Base-by-base conservation (phyloP, 805 yeast species). In the Lachancea waltii region DNA sequence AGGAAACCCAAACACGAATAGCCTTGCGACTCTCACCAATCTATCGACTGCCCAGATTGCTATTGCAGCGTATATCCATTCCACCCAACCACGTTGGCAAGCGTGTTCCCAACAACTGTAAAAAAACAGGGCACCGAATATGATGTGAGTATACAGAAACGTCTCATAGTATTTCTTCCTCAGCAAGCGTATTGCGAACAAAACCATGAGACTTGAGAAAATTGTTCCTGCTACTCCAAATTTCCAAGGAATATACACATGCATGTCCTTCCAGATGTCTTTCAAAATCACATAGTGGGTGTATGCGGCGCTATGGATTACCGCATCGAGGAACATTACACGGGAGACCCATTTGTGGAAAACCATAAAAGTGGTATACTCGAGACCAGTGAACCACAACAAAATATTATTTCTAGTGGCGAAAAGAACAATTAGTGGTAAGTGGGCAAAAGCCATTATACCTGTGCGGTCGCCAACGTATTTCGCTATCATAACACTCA, bases 331-430 rank as follows among this genome's bases (percentile, higher is more conserved):
- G 38, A 67, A 59, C 36, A 64, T 33, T 17, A 62, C 50, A 37
- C 72, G 56, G 1, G 73, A 63, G 14, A 63, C 54, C 70, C 72
- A 79, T 57, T 73, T 79, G 58, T 85, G 95, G 50, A 75, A 73
- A 18, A 68, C 61, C 53, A 80, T 70, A 58, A 82, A 81, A 1
- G 81, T 68, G 8, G 78, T 63, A 47, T 72, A 78, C 4, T 77
- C 63, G 68, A 85, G 68, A 2, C 85, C 83, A 0, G 89, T 73
- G 3, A 79, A 28, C 50, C 61, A 62, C 45, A 73, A 72, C 46
- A 83, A 58, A 20, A 85, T 66, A 55, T 81, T 83, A 58, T 82
- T 84, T 50, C 94, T 65, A 8, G 85, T 82, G 7, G 84, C 81
- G 54, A 83, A 79, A 22, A 82, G 54, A 15, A 78, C 65, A 23